Conservation (phyloP, 2,329 filamentous ascomycete genomes). For the Clonostachys sp. region DNA sequence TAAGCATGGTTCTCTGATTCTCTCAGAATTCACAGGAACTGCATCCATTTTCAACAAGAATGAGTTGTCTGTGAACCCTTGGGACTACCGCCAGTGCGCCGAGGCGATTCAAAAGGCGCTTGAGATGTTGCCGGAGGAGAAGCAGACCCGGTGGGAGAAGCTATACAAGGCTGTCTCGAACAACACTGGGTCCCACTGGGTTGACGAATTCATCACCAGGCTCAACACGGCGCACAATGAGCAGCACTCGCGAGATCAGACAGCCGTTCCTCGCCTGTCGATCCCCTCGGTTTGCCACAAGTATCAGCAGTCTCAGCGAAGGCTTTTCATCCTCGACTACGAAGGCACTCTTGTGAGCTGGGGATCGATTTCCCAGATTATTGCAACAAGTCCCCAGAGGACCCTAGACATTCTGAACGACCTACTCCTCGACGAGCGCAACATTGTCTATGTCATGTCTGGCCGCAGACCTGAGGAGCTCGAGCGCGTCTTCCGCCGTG, state of each 20-base stretch:
- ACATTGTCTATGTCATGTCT: constrained; percentile 92
- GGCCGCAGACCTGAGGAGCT: constrained; percentile 83
- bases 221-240: constrained; percentile 76
- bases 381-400: constrained; percentile 77
- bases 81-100: constrained; percentile 87
- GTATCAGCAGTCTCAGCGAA: constrained; percentile 62
- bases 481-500: constrained; percentile 77
- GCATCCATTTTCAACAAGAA: constrained; percentile 78
- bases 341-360: constrained; percentile 89
- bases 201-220: constrained; percentile 66
- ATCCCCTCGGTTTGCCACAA: constrained; percentile 57
- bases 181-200: constrained; percentile 85
- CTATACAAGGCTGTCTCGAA: constrained; percentile 70
- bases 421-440: constrained; percentile 72
- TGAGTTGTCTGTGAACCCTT: constrained; percentile 86
- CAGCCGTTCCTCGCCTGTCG: constrained; percentile 80
- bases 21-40: constrained; percentile 94
- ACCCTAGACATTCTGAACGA: constrained; percentile 81
- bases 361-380: constrained; percentile 78
- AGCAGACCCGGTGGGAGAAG: constrained; percentile 67
- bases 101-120: constrained; percentile 80
- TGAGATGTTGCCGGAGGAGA: constrained; percentile 74
- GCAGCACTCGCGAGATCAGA: constrained; percentile 79
- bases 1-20: constrained; percentile 82
- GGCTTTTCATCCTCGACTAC: constrained; percentile 88